Percentiles rank a stretch among this genome's conserved stretches.
Conservation (phyloP, 768 basidiomycete species). For the Auricularia sp. region DNA sequence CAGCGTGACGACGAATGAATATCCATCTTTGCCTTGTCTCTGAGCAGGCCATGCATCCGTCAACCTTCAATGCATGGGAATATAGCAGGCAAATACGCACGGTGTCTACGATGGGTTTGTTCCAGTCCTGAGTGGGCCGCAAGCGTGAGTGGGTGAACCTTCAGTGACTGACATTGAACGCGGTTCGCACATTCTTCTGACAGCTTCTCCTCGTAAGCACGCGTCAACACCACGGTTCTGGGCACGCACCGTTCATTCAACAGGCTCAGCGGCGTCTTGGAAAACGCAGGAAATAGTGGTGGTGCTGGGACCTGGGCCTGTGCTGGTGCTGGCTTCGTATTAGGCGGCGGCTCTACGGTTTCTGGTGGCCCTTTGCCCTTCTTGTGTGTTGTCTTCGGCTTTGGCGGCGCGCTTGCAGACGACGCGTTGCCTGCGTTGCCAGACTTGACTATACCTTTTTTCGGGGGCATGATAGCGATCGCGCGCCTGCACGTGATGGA, state of each 20-base stretch:
- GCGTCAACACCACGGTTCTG: not conserved
- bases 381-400: slow-evolving; percentile 18
- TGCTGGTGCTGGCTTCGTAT: slow-evolving; percentile 12
- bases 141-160: not conserved
- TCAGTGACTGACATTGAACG: not conserved
- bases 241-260: slow-evolving; percentile 59
- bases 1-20: slow-evolving; percentile 59
- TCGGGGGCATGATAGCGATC: slow-evolving; percentile 42
- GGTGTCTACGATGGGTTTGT: slow-evolving; percentile 62
- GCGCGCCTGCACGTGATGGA: too few species aligned
- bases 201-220: slow-evolving; percentile 37
- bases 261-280: slow-evolving; percentile 70
- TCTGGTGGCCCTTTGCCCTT: slow-evolving; percentile 24
- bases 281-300: slow-evolving; percentile 72
- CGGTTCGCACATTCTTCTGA: slow-evolving; percentile 76
- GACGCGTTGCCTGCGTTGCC: slow-evolving; percentile 86
- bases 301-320: slow-evolving; percentile 20
- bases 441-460: slow-evolving; percentile 71
- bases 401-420: slow-evolving; percentile 30
- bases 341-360: not conserved
- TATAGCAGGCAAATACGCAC: slow-evolving; percentile 27
- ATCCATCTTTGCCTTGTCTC: slow-evolving; percentile 33
- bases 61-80: slow-evolving; percentile 2
- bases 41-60: slow-evolving; percentile 16
- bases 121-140: not conserved